These are phyloP conservation scores for Capsicum chinense DNA, from an alignment of 257 asterid species.

Conservation along the genomic window DNA sequence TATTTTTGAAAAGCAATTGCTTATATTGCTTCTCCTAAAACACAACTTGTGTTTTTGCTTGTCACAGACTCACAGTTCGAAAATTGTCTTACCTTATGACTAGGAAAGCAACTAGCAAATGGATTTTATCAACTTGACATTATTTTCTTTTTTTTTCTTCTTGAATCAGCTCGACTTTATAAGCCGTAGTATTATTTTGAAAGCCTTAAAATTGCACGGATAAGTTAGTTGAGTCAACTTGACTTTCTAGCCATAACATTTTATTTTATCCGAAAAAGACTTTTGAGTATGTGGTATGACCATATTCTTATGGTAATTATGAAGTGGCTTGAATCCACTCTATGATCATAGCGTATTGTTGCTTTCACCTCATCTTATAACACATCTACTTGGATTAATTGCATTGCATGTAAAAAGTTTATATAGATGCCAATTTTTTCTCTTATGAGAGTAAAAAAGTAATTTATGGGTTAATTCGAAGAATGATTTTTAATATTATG, in stretches of 20 bases:
- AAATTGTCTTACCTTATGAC: not conserved
- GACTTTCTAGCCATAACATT: constrained; percentile 25
- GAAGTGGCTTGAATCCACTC: not conserved
- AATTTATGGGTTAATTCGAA: not conserved
- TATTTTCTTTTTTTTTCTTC: not conserved
- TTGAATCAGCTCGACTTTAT: not conserved
- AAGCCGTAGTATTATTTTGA: not conserved
- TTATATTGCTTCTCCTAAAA: not conserved
- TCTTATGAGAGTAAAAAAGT: too few species aligned
- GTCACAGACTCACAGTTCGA: not conserved
- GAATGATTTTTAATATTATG: not conserved
- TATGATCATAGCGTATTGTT: not conserved
- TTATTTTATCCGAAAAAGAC: not conserved
- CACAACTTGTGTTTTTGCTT: not conserved
- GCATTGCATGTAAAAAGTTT: too few species aligned
- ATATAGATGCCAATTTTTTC: too few species aligned
- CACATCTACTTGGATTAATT: not conserved
- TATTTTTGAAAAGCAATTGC: not conserved
- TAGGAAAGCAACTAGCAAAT: constrained; percentile 15
- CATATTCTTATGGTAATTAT: constrained; percentile 12
- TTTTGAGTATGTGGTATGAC: not conserved
- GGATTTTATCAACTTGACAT: constrained; percentile 8
- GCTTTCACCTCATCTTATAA: not conserved
- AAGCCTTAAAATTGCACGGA: not conserved
- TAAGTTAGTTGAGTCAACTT: constrained; percentile 27